Evolutionary conservation across 2,329 filamentous ascomycete species (phyloP).

Genomic region (Nigrospora osmanthi): DNA sequence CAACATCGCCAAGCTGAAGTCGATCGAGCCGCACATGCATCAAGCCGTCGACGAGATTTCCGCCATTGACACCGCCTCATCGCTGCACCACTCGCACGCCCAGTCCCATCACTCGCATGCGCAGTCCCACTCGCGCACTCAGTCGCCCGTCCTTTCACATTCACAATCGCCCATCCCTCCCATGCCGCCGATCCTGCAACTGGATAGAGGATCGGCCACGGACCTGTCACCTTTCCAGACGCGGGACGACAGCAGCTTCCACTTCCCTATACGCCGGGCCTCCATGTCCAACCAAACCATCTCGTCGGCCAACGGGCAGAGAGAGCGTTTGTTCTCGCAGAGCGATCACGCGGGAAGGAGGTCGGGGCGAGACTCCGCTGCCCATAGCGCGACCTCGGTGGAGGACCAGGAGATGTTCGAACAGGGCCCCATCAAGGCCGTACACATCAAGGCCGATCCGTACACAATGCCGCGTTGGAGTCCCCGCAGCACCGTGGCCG

Average conservation of each 20-base stretch:
- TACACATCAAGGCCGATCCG: slow-evolving; percentile 43
- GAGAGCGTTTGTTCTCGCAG: slow-evolving; percentile 10
- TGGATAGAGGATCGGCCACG: slow-evolving; percentile 6
- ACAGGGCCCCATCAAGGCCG: slow-evolving; percentile 28
- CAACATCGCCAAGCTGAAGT: slow-evolving; percentile 18
- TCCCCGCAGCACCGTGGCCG: slow-evolving; percentile 34
- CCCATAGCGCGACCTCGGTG: slow-evolving; percentile 13
- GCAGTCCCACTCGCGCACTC: too few species aligned
- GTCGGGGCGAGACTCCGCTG: slow-evolving; percentile 10
- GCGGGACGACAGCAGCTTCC: slow-evolving; percentile 3
- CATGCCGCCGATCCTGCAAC: slow-evolving; percentile 2
- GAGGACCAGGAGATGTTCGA: slow-evolving; percentile 27
- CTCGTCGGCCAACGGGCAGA: slow-evolving; percentile 8
- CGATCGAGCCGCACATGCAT: slow-evolving; percentile 13
- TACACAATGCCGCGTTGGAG: slow-evolving; percentile 42
- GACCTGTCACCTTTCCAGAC: slow-evolving; percentile 10
- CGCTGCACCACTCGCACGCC: neutral
- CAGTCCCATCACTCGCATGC: neutral
- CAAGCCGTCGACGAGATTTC: slow-evolving; percentile 10
- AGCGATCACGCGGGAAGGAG: slow-evolving; percentile 6
- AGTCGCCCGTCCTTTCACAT: neutral
- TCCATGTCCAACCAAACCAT: slow-evolving; percentile 14
- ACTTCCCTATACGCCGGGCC: slow-evolving; percentile 6
- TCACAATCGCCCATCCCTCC: slow-evolving; percentile 5
- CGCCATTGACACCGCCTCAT: slow-evolving; percentile 1